Evolutionary conservation across 2,329 filamentous ascomycete species (phyloP).

Genomic region (Paramyrothecium sp.): DNA sequence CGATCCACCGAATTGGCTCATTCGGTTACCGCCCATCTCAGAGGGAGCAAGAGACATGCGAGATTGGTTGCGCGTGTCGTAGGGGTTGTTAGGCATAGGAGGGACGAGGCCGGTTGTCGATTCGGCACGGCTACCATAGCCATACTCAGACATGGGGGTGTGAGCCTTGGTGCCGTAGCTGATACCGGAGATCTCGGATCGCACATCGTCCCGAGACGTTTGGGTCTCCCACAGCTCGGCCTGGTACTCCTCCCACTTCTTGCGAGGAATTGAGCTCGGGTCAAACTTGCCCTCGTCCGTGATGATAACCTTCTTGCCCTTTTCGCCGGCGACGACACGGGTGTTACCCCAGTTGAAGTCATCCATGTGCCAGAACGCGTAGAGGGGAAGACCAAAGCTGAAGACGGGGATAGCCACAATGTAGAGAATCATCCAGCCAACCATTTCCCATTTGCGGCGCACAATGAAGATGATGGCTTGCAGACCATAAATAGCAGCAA

Average conservation of each 20-base stretch:
- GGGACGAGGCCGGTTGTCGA: conserved; percentile 50
- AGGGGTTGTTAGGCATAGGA: conserved; percentile 50
- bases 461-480: conserved; percentile 97
- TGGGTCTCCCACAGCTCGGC: conserved; percentile 96
- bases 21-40: conserved; percentile 58
- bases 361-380: conserved; percentile 99
- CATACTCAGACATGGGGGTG: conserved; percentile 68
- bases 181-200: conserved; percentile 87
- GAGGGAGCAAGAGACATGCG: conserved; percentile 80
- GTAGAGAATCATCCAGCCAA: conserved; percentile 98
- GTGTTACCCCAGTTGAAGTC: conserved; percentile 99
- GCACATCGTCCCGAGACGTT: conserved; percentile 75
- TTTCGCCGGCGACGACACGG: conserved; percentile 91
- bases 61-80: conserved; percentile 48
- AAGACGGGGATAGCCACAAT: conserved; percentile 89
- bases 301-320: conserved; percentile 87
- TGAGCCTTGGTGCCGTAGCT: conserved; percentile 88
- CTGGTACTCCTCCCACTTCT: conserved; percentile 99
- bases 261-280: conserved; percentile 85
- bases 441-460: conserved; percentile 98
- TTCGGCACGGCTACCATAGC: conserved; percentile 55
- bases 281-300: conserved; percentile 99
- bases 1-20: conserved; percentile 60
- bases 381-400: conserved; percentile 84
- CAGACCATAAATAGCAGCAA: conserved; percentile 94